Evolutionary conservation across 2,329 filamentous ascomycete species (phyloP), one percentile per base, ranked within the genome.

Genomic region (Zalaria sp.): DNA sequence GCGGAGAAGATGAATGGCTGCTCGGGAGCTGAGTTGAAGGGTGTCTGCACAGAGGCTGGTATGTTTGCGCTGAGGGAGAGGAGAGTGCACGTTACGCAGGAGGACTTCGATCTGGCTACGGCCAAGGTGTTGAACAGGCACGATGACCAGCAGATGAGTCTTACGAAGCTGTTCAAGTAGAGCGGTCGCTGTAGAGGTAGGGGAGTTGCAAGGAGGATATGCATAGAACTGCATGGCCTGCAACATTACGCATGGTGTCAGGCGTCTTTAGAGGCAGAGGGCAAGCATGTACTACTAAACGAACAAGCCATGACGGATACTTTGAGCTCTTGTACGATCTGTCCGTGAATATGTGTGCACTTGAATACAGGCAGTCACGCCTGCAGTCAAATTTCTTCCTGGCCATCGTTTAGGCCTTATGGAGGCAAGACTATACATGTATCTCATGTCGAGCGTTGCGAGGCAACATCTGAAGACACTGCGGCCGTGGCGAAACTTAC

Each of bases 1-100:
- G 91, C 91, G 27, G 91, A 98, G 72, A 96, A 96, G 77, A 98
- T 98, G 91, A 95, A 95, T 57, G 91, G 91, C 40, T 98, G 91
- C 66, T 95, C 88, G 3, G 91, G 91, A 46, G 91, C 91, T 42
- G 91, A 98, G 67, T 67, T 98, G 54, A 98, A 98, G 77, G 91
- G 91, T 69, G 91, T 98, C 38, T 98, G 91, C 63, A 98, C 91
- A 37, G 91, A 98, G 65, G 87, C 91, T 3, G 91, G 91, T 55
- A 98, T 98, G 91, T 98, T 91, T 59, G 91, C 91, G 9, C 72
- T 98, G 49, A 80, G 91, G 53, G 91, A 98, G 69, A 75, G 91
- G 59, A 80, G 91, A 66, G 89, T 98, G 45, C 91, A 98, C 62
- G 91, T 98, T 51, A 98, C 91, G 32, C 91, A 98, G 63, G 91